These are phyloP conservation scores for Urochloa ruziziensis DNA, from an alignment of 176 grass and related monocot species.

Conservation along the genomic window DNA sequence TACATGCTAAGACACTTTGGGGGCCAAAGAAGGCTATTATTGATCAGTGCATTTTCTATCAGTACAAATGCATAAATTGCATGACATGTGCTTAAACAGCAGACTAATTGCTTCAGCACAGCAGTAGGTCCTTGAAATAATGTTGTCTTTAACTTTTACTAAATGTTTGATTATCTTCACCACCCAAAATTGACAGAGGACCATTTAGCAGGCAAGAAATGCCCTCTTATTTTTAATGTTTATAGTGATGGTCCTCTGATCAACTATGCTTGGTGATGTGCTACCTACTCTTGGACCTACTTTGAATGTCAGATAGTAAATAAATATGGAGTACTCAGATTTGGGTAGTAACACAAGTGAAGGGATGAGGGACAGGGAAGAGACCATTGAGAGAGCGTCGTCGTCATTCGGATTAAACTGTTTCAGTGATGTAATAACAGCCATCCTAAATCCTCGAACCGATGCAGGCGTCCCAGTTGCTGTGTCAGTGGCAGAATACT, in stretches of 20 bases:
- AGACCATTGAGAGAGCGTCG: conserved; percentile 82
- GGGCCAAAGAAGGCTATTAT: not conserved
- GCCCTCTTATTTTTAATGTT: not conserved
- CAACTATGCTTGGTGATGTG: not conserved
- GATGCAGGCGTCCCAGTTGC: conserved; percentile 69
- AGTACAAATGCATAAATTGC: not conserved
- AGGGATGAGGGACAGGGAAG: not conserved
- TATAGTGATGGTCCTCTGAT: not conserved
- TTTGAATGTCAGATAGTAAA: not conserved
- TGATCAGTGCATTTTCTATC: not conserved
- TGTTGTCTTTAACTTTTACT: not conserved
- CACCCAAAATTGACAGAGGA: not conserved
- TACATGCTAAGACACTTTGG: not conserved
- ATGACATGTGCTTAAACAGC: not conserved
- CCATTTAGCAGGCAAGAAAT: not conserved
- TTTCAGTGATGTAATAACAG: conserved; percentile 90
- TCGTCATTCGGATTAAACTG: conserved; percentile 73
- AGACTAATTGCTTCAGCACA: conserved; percentile 22
- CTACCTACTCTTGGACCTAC: not conserved
- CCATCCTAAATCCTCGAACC: conserved; percentile 87
- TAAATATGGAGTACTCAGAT: not conserved
- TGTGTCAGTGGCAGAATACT: conserved; percentile 79
- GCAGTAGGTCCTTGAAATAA: conserved; percentile 12
- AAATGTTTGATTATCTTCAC: not conserved
- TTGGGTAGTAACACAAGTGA: not conserved